Evolutionary conservation across 108 stramenopile genomes (phyloP).

Genomic region (Licmophora abbreviata): DNA sequence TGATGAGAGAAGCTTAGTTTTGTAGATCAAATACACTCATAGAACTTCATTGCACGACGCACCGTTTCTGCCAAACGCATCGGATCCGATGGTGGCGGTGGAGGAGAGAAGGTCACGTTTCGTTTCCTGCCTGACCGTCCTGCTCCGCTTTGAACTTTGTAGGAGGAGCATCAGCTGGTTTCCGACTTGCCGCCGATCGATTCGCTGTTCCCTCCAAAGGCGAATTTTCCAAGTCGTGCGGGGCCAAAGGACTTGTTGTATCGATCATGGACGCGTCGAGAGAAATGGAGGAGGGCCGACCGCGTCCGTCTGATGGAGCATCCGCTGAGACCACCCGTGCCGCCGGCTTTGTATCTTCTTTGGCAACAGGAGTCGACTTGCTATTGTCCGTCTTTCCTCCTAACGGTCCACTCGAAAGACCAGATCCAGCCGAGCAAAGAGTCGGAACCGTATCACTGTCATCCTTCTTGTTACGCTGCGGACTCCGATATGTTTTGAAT

Average conservation of each 20-base stretch:
- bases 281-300: neutral
- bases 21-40: too few species aligned
- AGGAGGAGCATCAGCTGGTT: constrained; percentile 9
- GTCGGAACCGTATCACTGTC: constrained; percentile 16
- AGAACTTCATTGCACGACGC: too few species aligned
- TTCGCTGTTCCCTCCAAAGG: neutral
- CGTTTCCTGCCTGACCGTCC: too few species aligned
- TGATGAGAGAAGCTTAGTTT: too few species aligned
- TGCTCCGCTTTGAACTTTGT: neutral
- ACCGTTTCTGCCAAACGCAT: too few species aligned
- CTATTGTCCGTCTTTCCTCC: neutral
- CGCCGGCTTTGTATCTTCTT: neutral
- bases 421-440: constrained; percentile 11
- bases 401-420: neutral
- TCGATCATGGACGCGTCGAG: constrained; percentile 1
- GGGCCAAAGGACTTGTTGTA: constrained; percentile 2
- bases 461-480: constrained; percentile 11
- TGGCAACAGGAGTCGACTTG: constrained; percentile 1
- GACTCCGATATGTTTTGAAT: constrained; percentile 36
- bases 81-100: too few species aligned
- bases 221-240: neutral
- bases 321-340: neutral
- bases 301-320: neutral
- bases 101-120: constrained; percentile 27
- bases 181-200: neutral